Conservation (phyloP, 306 rosid genomes). For the Fragaria ananassa region DNA sequence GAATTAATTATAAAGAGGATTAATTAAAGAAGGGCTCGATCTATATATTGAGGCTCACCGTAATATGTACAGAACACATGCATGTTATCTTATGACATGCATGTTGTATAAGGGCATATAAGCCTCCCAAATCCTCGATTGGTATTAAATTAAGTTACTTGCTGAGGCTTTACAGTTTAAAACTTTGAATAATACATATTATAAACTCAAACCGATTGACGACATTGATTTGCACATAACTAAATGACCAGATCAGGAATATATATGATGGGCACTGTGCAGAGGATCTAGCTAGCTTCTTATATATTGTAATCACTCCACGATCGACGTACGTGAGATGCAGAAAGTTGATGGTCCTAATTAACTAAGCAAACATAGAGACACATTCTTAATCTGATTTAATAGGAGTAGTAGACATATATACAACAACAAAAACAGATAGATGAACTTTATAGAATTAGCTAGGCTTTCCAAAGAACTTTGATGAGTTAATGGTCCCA, state of each 20-base stretch:
- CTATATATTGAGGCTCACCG: conserved; percentile 2
- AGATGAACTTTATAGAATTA: not conserved
- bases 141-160: not conserved
- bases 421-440: not conserved
- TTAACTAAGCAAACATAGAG: not conserved
- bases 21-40: not conserved
- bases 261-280: too few species aligned
- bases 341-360: not conserved
- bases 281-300: too few species aligned
- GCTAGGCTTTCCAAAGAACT: not conserved
- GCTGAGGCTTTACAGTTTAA: not conserved
- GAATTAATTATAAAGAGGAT: not conserved
- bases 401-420: not conserved
- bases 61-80: not conserved
- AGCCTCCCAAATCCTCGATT: not conserved
- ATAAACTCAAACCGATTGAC: not conserved
- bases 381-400: not conserved
- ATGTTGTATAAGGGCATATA: not conserved
- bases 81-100: not conserved
- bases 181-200: too few species aligned
- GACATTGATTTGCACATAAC: too few species aligned
- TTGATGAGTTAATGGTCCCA: too few species aligned
- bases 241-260: too few species aligned
- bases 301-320: not conserved
- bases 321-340: not conserved